These are phyloP conservation scores for Polygonum maritimum DNA, from an alignment of 148 eudicot genomes.

Conservation along the genomic window DNA sequence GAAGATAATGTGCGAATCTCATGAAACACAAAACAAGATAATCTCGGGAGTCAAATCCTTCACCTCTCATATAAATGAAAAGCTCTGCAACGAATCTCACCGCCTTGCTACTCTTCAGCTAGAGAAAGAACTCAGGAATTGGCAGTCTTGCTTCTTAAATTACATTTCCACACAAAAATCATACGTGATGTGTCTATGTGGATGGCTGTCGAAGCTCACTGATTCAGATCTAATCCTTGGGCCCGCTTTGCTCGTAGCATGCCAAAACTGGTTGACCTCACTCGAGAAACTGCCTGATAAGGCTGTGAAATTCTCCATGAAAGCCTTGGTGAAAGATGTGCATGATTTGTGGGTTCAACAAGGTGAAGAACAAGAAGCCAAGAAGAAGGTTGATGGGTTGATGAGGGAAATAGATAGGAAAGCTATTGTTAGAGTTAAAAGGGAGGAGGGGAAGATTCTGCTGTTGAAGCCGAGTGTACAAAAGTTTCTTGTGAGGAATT, in stretches of 20 bases:
- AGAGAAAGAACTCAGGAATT: conserved; percentile 36
- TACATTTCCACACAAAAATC: conserved; percentile 33
- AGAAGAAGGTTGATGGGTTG: conserved; percentile 35
- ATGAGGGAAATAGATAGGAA: conserved; percentile 28
- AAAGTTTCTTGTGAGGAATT: conserved; percentile 9
- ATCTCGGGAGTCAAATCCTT: conserved; percentile 32
- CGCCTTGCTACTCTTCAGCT: conserved; percentile 42
- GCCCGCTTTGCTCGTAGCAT: conserved; percentile 25
- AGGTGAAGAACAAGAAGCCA: conserved; percentile 40
- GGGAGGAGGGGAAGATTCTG: conserved; percentile 22
- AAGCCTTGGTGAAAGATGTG: conserved; percentile 27
- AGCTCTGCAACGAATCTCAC: conserved; percentile 29
- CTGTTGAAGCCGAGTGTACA: conserved; percentile 1
- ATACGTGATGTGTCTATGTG: conserved; percentile 27
- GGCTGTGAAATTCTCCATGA: conserved; percentile 31
- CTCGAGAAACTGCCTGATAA: conserved; percentile 34
- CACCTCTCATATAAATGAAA: conserved; percentile 13
- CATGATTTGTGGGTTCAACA: conserved; percentile 35
- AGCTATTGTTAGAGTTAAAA: conserved; percentile 14
- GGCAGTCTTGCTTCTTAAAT: conserved; percentile 33
- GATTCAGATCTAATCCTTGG: conserved; percentile 21
- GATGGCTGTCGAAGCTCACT: conserved; percentile 38
- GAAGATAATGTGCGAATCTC: conserved; percentile 40
- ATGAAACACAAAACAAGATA: conserved; percentile 33
- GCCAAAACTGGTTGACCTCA: conserved; percentile 36